A percentile compares a stretch with the other conserved stretches of the same genome.
phyloP scores from a whole-genome alignment of 129 eudicot genomes.

The Saposhnikovia divaricata region DNA sequence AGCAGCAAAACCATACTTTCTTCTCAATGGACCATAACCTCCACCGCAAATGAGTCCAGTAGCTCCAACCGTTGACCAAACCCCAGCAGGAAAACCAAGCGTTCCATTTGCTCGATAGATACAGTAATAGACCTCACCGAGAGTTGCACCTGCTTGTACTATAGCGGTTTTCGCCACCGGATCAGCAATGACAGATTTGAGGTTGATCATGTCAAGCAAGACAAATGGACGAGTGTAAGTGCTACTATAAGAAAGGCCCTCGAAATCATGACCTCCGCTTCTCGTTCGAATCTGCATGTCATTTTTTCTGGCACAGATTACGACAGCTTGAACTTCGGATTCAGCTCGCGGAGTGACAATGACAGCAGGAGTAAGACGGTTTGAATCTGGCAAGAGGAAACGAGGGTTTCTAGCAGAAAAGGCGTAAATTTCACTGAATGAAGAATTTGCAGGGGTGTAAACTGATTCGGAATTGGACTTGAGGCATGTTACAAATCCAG shows the following conservation, averaged over 20 bases:
- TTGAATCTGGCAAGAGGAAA: not conserved
- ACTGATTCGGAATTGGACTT: not conserved
- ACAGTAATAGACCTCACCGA: constrained; percentile 8
- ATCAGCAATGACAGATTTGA: not conserved
- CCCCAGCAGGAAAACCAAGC: constrained; percentile 9
- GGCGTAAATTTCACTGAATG: not conserved
- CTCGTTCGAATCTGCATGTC: not conserved
- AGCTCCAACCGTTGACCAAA: not conserved
- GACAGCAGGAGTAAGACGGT: not conserved
- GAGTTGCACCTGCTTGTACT: constrained; percentile 3
- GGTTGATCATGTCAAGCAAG: not conserved
- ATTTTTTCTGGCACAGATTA: not conserved
- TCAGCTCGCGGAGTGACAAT: not conserved
- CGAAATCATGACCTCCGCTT: constrained; percentile 4
- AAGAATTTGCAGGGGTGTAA: not conserved
- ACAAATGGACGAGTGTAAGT: not conserved
- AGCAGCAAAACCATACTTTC: not conserved
- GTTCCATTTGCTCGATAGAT: not conserved
- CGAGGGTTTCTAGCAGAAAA: not conserved
- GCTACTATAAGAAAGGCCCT: constrained; percentile 2
- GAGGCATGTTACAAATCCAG: not conserved
- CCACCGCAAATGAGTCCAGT: constrained; percentile 4
- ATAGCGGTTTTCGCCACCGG: not conserved
- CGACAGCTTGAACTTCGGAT: not conserved
- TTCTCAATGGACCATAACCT: not conserved